Base-by-base conservation (phyloP, 768 basidiomycete genomes). In the Kwoniella europaea region DNA sequence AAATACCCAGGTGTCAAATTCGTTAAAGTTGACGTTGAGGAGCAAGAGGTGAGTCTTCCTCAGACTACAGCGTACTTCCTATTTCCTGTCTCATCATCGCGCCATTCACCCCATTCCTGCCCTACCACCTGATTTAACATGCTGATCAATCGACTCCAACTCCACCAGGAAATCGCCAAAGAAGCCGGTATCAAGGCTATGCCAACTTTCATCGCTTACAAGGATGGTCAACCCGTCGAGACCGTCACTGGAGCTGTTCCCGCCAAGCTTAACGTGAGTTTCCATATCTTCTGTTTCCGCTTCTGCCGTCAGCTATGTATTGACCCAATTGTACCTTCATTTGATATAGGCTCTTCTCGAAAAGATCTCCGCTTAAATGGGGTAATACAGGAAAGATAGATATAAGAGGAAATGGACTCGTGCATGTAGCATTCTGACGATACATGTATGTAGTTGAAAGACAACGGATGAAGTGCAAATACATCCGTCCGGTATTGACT, bases 151-250 rank as follows among this genome's bases (percentile, higher is more conserved):
- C 2, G 6, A 35, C 27, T 65, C 16, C 27, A 4, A 57, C 20
- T 54, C 22, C 29, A 43, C 29, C 12, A 83, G 79, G 82, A 84
- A 46, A 73, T 85, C 69, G 79, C 83, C 22, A 50, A 78, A 42
- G 75, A 78, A 24, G 78, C 77, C 50, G 69, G 65, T 10, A 79
- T 85, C 70, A 68, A 76, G 44, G 81, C 83, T 42, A 86, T 86
- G 85, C 85, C 85, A 9, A 86, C 85, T 4, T 86, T 86, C 75
- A 68, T 80, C 42, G 82, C 82, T 50, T 81, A 82, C 78, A 76
- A 80, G 70, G 77, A 80, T 58, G 84, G 84, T n/a, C 60, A 81
- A 52, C 78, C 76, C 65, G 74, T 84, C 29, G 81, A 80, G 29
- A 75, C 80, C 41, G 67, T 84, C 22, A 75, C 76, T 29, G 85